Evolutionary conservation across 768 basidiomycete species (phyloP).

Genomic region (Tricholomella constricta): DNA sequence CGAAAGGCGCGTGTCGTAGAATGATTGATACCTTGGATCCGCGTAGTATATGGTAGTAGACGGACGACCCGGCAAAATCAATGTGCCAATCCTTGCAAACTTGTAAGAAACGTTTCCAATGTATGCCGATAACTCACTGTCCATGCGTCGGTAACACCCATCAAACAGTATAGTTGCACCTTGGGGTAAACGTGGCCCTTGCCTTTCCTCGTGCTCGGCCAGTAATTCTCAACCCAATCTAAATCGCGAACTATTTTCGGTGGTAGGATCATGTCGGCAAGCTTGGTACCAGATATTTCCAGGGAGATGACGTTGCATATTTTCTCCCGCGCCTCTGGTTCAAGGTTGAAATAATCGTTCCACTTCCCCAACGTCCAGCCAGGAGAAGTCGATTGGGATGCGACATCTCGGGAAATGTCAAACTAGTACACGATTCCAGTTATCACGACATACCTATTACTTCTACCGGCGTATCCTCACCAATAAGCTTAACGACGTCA

Average conservation of each 20-base stretch:
- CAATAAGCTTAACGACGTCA: conserved; percentile 80
- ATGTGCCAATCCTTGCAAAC: conserved; percentile 91
- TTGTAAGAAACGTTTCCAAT: not conserved
- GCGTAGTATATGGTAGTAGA: conserved; percentile 93
- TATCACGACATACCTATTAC: conserved; percentile 73
- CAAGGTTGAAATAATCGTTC: conserved; percentile 82
- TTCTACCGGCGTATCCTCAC: conserved; percentile 78
- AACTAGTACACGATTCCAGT: not conserved
- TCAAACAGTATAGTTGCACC: conserved; percentile 94
- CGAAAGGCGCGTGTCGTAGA: not conserved
- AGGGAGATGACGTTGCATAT: conserved; percentile 94
- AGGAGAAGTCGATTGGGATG: conserved; percentile 79
- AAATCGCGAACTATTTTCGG: conserved; percentile 84
- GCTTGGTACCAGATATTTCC: conserved; percentile 84
- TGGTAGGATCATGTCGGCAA: conserved; percentile 78
- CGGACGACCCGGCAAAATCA: conserved; percentile 96
- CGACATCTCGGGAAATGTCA: conserved; percentile 61
- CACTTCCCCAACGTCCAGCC: conserved; percentile 92
- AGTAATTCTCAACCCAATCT: conserved; percentile 97
- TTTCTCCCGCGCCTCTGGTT: conserved; percentile 73
- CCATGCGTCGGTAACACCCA: conserved; percentile 94
- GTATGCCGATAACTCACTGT: conserved; percentile 61
- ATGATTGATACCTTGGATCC: conserved; percentile 68
- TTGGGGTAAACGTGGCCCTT: conserved; percentile 83
- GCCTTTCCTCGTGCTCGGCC: conserved; percentile 79